Evolutionary conservation across 805 yeast genomes (phyloP).

Genomic region (Candida sphagnicola): DNA sequence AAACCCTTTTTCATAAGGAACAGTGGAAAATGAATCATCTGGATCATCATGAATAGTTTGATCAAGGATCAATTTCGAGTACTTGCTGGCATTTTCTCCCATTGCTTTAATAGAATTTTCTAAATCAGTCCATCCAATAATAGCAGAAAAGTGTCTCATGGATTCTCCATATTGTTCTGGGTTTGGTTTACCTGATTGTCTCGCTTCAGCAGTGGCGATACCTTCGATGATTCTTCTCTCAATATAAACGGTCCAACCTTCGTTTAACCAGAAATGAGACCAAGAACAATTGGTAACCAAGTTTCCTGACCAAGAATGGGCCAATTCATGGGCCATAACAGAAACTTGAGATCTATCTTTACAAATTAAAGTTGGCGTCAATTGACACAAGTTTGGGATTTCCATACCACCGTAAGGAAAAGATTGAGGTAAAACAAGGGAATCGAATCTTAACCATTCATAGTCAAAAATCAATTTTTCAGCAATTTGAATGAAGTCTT

Average conservation of each 20-base stretch:
- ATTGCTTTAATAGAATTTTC: slow-evolving; percentile 62
- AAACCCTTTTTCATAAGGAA: slow-evolving; percentile 90
- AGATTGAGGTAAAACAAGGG: slow-evolving; percentile 71
- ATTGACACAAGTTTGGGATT: slow-evolving; percentile 86
- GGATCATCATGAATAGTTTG: slow-evolving; percentile 72
- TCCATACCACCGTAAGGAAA: slow-evolving; percentile 95
- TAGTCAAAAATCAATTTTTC: slow-evolving; percentile 73
- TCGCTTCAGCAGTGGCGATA: slow-evolving; percentile 21
- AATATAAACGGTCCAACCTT: slow-evolving; percentile 93
- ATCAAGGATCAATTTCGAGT: slow-evolving; percentile 65
- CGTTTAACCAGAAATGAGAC: slow-evolving; percentile 94
- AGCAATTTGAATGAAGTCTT: slow-evolving; percentile 72
- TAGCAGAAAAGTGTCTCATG: slow-evolving; percentile 73
- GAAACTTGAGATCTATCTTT: slow-evolving; percentile 84
- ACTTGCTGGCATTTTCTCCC: slow-evolving; percentile 49
- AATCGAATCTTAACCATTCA: slow-evolving; percentile 83
- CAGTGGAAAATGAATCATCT: slow-evolving; percentile 83
- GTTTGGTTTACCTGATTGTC: neutral
- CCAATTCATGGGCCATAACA: slow-evolving; percentile 89
- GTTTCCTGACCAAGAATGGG: slow-evolving; percentile 92
- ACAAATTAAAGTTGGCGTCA: slow-evolving; percentile 82
- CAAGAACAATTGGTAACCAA: slow-evolving; percentile 86
- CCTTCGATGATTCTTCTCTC: slow-evolving; percentile 79
- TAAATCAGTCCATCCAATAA: slow-evolving; percentile 86
- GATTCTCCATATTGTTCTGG: slow-evolving; percentile 58